Base-by-base conservation (phyloP, 106 monocot genomes). In the Posidonia australis region DNA sequence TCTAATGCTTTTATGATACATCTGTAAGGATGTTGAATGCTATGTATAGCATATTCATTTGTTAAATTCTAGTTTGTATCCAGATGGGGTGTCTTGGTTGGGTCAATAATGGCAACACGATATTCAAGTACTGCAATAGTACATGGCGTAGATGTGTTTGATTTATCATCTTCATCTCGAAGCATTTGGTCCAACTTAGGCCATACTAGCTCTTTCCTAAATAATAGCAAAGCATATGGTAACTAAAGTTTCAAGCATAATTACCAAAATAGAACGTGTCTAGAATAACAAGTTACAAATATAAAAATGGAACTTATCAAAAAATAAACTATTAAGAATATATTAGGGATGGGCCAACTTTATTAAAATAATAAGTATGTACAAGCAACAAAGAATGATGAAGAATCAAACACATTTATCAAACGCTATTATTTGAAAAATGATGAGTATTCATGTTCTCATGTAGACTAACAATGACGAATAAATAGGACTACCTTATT, bases 21-120 rank as follows among this genome's bases (percentile, higher is more conserved):
- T 83, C 88, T 88, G 88, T 83, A 83, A 32, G 87, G 87, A 65
- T 87, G 80, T 12, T 83, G 80, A 52, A 78, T 80, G 59, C 82
- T 82, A 69, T 61, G 74, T 46, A 74, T 52, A 66, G 74, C 66
- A 76, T 81, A 71, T 14, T 82, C 86, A 80, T 86, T 86, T 51
- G 77, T 74, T 55, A 82, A 68, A 72, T 32, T 76, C 65, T 64
- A 76, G 24, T 24, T 64, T 72, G 22, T 83, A 21, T 78, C 80
- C 42, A 72, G 16, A 63, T 53, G 49, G 58, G 71, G 44, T 26
- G 65, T 23, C 17, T 60, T 67, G 36, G 58, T 51, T 41, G 65
- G 19, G 58, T 87, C 80, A 29, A 73, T 22, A 17, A 83, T 72
- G 9, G 76, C 81, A 64, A 83, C 70, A 18, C 83, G 68, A 51